Base-by-base conservation (phyloP, 106 monocot genomes). In the Chionographis japonica region DNA sequence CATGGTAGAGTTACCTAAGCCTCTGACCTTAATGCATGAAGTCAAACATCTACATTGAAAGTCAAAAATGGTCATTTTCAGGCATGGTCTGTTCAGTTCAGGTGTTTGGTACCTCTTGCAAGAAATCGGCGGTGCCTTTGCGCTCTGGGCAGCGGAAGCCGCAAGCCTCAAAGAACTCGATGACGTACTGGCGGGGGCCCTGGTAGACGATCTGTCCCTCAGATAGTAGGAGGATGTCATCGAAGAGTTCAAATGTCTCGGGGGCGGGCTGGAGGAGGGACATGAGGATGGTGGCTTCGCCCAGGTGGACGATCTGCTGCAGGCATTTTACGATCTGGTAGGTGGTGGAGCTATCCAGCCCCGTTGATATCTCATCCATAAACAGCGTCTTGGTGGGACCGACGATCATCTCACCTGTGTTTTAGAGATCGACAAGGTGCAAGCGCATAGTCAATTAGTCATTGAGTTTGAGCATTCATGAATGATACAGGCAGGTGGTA, bases 251-350 rank as follows among this genome's bases (percentile, higher is more conserved):
- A 52, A 70, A 94, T 16, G 90, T 94, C 79, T 94, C 94, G 4
- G 90, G 90, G n/a, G 87, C 84, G 3, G 93, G 93, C 65, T 94
- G 93, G 52, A 94, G 89, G 43, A 94, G 86, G 37, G 93, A 94
- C 75, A 94, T 80, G 46, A 89, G 84, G 59, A 84, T 84, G 12
- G 93, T 94, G 56, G 81, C 86, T 78, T 79, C 86, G 3, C 74
- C 76, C 6, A 90, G 69, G 69, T 90, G 93, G 16, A 86, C 84
- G 36, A 84, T 70, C 46, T 90, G 86, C 69, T 81, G 75, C 46
- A 94, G 77, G 62, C 81, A 89, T 38, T 90, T 90, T 2, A 94
- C 86, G 14, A 94, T 90, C 52, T 94, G 86, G 74, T 72, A 87
- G 36, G 93, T 87, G 3, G 84, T 88, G 6, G 88, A 88, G 63